A percentile compares a stretch with the other conserved stretches of the same genome.
phyloP scores from a whole-genome alignment of 2,329 filamentous ascomycete species.

The Aquanectria penicillioides region DNA sequence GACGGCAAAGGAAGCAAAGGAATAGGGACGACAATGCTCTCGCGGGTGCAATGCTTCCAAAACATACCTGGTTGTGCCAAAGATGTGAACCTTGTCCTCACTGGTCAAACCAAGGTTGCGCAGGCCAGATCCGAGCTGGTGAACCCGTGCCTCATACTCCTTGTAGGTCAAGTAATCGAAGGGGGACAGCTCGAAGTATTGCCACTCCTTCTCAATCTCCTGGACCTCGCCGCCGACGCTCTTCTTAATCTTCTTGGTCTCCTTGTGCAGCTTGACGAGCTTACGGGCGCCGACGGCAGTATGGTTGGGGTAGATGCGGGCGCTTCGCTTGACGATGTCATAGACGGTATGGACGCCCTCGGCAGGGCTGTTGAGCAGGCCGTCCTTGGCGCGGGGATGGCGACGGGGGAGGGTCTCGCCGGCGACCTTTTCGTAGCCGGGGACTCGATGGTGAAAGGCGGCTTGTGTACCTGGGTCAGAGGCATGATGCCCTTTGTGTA shows the following conservation, averaged over 20 bases:
- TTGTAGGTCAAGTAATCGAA: constrained; percentile 82
- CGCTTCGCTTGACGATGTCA: constrained; percentile 79
- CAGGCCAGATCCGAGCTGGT: constrained; percentile 77
- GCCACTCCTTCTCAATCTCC: constrained; percentile 91
- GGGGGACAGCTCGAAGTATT: constrained; percentile 83
- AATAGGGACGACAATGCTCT: not conserved
- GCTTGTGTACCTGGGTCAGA: constrained; percentile 70
- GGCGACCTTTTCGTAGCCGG: constrained; percentile 73
- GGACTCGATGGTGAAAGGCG: constrained; percentile 80
- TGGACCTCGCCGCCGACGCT: constrained; percentile 81
- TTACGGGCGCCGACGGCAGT: constrained; percentile 76
- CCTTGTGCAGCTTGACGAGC: constrained; percentile 80
- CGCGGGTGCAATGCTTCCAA: not conserved
- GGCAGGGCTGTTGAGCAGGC: constrained; percentile 71
- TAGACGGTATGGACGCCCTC: constrained; percentile 80
- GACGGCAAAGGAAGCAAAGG: not conserved
- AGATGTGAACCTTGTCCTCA: constrained; percentile 79
- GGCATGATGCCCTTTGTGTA: constrained; percentile 59
- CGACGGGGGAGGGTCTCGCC: constrained; percentile 89
- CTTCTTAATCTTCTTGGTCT: constrained; percentile 92
- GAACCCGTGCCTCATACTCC: constrained; percentile 78
- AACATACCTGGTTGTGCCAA: constrained; percentile 80
- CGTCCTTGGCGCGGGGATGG: constrained; percentile 76
- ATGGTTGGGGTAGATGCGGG: constrained; percentile 69
- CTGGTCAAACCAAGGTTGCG: constrained; percentile 77